Evolutionary conservation across 306 rosid genomes (phyloP).

Genomic region (Heteromeles arbutifolia): DNA sequence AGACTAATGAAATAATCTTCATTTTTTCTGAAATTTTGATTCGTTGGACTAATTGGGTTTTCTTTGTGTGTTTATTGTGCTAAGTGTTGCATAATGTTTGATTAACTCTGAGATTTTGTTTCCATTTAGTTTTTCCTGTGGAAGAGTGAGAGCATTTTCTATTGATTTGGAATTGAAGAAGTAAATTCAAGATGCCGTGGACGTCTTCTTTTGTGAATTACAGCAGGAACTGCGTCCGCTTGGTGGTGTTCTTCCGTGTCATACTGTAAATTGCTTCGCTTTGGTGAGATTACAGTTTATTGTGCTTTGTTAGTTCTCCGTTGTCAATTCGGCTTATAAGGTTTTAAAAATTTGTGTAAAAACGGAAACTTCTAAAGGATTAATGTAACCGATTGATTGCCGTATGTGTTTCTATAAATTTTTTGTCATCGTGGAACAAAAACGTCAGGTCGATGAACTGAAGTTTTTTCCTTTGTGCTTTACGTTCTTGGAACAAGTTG

Average conservation of each 20-base stretch:
- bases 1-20: neutral
- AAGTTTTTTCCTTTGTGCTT: neutral
- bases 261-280: constrained; percentile 64
- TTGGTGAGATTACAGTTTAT: constrained; percentile 36
- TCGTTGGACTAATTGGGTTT: neutral
- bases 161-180: constrained; percentile 32
- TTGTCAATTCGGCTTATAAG: neutral
- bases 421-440: neutral
- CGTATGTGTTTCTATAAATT: neutral
- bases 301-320: neutral
- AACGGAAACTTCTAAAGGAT: neutral
- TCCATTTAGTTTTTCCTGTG: constrained; percentile 20
- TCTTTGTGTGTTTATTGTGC: neutral
- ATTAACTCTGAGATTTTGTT: neutral
- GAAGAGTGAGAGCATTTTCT: constrained; percentile 17
- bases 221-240: constrained; percentile 66
- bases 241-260: constrained; percentile 89
- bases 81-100: neutral
- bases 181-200: constrained; percentile 82
- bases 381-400: neutral
- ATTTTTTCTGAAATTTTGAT: neutral
- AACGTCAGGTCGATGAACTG: neutral
- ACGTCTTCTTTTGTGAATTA: constrained; percentile 55
- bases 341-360: neutral
- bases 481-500: neutral